Evolutionary conservation across 331 rosid species (phyloP), one percentile per base, ranked within the genome.

Genomic region (Prunus yedoensis): DNA sequence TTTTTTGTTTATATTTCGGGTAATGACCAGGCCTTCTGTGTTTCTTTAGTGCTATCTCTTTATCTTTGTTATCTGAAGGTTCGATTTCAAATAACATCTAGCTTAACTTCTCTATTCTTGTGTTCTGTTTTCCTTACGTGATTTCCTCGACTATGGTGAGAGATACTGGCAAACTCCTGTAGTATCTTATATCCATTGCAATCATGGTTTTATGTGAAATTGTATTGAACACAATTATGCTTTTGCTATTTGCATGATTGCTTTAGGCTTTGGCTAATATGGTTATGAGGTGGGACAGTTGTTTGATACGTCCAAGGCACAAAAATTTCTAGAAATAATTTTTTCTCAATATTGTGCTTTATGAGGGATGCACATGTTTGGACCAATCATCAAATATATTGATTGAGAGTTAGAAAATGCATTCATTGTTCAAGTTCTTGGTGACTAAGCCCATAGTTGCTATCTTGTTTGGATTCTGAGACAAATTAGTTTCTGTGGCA

Each of bases 281-380:
- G 65, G 35, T 60, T 25, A 27, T 8, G 17, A 59, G 65, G 8
- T 59, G 17, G 65, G 61, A 5, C 8, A 60, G 65, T 60, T 60
- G 30, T 57, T 21, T 14, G 65, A 60, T 60, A 27, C 18, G 18
- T 13, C n/a, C 0, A 25, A 60, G 38, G 41, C 27, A 13, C 41
- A 25, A 60, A 60, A 25, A 7, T 14, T 60, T 27, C 1, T 52
- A 16, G n/a, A 16, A 7, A 17, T 52, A 7, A 17, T 5, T 4
- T 67, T 12, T 67, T 23, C 71, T 67, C 38, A 18, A 14, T 10
- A 66, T 66, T 68, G 50, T 50, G n/a, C 73, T 49, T 49, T n/a
- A 49, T 9, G 0, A 25, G 54, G 11, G 28, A 66, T 14, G 51
- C 72, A 2, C 10, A 10, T 10, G 3, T 46, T 68, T 46, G 65